Evolutionary conservation across 371 early-diverging fungal species (phyloP).

Genomic region (Rhizopus delemar): DNA sequence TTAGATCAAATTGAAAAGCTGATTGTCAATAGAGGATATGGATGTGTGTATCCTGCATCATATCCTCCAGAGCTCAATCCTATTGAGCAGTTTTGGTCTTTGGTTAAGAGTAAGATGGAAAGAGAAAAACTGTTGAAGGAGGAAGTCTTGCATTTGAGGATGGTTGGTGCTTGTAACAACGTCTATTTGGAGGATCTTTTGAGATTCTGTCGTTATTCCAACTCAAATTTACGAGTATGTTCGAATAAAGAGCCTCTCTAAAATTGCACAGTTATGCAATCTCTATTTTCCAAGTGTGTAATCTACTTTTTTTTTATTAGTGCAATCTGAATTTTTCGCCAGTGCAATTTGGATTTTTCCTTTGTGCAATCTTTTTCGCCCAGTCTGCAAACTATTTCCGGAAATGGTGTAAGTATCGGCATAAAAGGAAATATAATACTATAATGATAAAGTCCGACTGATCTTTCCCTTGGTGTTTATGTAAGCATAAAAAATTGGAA

Average conservation of each 20-base stretch:
- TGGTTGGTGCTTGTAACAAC: conserved; percentile 9
- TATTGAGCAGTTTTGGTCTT: conserved; percentile 15
- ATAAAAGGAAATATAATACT: not conserved
- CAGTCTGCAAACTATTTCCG: conserved; percentile 1
- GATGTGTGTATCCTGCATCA: conserved; percentile 11
- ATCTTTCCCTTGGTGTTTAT: not conserved
- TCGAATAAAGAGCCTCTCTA: conserved; percentile 10
- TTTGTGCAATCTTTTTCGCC: not conserved
- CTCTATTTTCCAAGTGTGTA: conserved; percentile 1
- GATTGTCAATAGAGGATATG: conserved; percentile 3
- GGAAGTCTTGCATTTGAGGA: conserved; percentile 1
- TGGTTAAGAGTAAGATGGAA: conserved; percentile 6
- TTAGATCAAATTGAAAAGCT: not conserved
- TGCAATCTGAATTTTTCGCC: not conserved
- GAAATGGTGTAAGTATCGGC: not conserved
- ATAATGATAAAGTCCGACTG: too few relatives aligned
- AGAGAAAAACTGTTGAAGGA: conserved; percentile 4
- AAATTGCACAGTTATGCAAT: conserved; percentile 10
- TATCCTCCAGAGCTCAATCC: conserved; percentile 14
- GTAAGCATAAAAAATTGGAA: not conserved
- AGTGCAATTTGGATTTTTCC: not conserved
- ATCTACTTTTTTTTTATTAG: not conserved
- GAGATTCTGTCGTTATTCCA: conserved; percentile 8
- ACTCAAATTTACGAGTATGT: conserved; percentile 2
- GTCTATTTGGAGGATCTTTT: conserved; percentile 2